These are phyloP conservation scores for Sclerotinia sclerotiorum DNA, from an alignment of 2,329 filamentous ascomycete species.

Conservation along the genomic window DNA sequence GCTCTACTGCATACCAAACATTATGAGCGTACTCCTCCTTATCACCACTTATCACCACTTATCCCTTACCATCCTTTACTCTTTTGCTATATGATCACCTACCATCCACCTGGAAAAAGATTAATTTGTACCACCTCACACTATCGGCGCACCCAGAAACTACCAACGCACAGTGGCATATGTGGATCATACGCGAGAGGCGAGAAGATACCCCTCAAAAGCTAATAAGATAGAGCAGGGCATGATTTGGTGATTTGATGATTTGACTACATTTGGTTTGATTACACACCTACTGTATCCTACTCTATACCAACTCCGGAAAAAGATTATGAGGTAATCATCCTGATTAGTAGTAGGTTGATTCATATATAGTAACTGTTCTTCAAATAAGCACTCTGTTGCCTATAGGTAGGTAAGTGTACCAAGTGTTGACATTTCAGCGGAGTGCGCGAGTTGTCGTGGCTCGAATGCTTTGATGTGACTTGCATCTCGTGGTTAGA, in stretches of 20 bases:
- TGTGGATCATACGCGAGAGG: slow-evolving; percentile 20
- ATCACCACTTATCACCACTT: slow-evolving; percentile 2
- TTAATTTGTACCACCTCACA: slow-evolving; percentile 8
- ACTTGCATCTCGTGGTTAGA: slow-evolving; percentile 34
- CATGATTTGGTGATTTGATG: background rate
- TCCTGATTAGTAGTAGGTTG: slow-evolving; percentile 12
- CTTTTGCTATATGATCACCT: slow-evolving; percentile 10
- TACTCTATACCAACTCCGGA: slow-evolving; percentile 4
- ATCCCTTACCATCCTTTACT: background rate
- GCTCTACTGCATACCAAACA: background rate
- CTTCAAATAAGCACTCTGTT: background rate
- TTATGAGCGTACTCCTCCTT: background rate
- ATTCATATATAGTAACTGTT: slow-evolving; percentile 15
- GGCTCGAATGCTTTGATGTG: slow-evolving; percentile 38
- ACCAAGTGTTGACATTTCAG: slow-evolving; percentile 7
- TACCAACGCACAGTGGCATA: slow-evolving; percentile 19
- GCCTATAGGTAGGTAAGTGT: slow-evolving; percentile 15
- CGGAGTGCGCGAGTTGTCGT: slow-evolving; percentile 34
- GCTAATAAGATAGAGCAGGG: background rate
- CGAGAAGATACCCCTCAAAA: background rate
- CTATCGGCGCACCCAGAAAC: slow-evolving; percentile 10
- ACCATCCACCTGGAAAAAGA: slow-evolving; percentile 15
- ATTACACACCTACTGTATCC: slow-evolving; percentile 2
- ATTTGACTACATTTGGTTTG: slow-evolving; percentile 14
- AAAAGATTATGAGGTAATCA: background rate